Base-by-base conservation (phyloP, 495 filamentous ascomycete genomes). In the Pseudomonodictys pantanalensis region DNA sequence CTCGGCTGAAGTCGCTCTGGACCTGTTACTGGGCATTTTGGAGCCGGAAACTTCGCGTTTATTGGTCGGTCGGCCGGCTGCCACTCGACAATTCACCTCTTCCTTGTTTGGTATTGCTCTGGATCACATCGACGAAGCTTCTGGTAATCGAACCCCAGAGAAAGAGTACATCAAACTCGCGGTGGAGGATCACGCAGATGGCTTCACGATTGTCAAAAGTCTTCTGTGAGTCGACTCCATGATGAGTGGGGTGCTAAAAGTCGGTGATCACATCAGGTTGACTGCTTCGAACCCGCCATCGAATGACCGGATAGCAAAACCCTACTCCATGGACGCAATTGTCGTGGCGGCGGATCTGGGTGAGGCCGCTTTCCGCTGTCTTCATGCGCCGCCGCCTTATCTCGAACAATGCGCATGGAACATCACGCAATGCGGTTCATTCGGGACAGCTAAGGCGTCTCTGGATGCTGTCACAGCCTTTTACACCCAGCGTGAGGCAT, bases 111-210 rank as follows among this genome's bases (percentile, higher is more conserved):
- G 73, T 2, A 76, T 81, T 30, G 76, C 78, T 8, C 43, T 81
- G 3, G 78, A 81, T 33, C 77, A 80, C 51, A 72, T 77, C n/a
- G 76, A 76, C 30, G 78, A 78, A 49, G 73, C 70, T 7, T 56
- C 64, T 1, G 73, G 75, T 35, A 49, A 71, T 28, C 56, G 58
- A 8, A 68, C 69, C 33, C 59, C 51, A 12, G 66, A 71, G 35
- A 64, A 65, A 22, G 70, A 72, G 32, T 45, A 71, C 7, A 51
- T 78, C 12, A 51, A 68, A 12, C 58, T 78, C 9, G 66, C 60
- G 25, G 23, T 66, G 12, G 20, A 65, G 26, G 47, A 58, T 2
- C 6, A 38, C 12, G 24, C 46, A 7, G 64, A 68, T 47, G 65
- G 65, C 1, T 66, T 66, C 41, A 35, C 53, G 5, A 60, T 71